Conservation (phyloP, 1,284 basidiomycete genomes). For the Amylostereum chailletii region DNA sequence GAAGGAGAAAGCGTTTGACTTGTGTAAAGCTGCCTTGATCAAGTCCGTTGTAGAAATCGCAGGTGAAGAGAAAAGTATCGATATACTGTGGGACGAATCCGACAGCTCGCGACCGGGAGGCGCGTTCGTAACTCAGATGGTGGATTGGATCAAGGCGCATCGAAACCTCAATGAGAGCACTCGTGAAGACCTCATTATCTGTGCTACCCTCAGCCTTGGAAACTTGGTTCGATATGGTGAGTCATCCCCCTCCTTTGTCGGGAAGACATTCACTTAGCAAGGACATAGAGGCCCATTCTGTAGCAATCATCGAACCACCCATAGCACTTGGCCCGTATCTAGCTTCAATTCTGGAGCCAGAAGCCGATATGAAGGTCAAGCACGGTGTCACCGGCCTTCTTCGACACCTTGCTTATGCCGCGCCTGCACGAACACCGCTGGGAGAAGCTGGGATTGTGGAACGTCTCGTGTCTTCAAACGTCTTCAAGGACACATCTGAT, state of each 20-base stretch:
- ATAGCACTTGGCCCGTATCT: conserved; percentile 38
- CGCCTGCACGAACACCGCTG: conserved; percentile 52
- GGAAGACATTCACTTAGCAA: too few relatives aligned
- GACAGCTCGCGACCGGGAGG: conserved; percentile 51
- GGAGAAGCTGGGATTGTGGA: conserved; percentile 59
- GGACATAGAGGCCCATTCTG: conserved; percentile 52
- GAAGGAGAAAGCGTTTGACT: conserved; percentile 66
- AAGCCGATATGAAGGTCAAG: conserved; percentile 70
- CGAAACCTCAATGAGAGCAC: conserved; percentile 24
- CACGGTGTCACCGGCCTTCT: conserved; percentile 79
- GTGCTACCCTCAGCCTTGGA: conserved; percentile 74
- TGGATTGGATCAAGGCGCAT: conserved; percentile 63
- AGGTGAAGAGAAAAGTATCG: conserved; percentile 74
- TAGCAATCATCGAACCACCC: conserved; percentile 45
- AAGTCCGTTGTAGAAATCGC: conserved; percentile 80
- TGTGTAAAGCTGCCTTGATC: conserved; percentile 78
- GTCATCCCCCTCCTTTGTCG: conserved; percentile 12
- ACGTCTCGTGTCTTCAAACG: conserved; percentile 51
- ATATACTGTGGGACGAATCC: conserved; percentile 64
- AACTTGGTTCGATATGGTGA: conserved; percentile 74
- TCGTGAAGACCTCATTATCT: conserved; percentile 75
- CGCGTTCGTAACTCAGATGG: conserved; percentile 66
- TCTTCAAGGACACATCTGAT: conserved; percentile 68
- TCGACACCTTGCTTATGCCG: conserved; percentile 76
- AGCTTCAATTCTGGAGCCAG: conserved; percentile 26